Conservation (phyloP, 2,329 filamentous ascomycete species). For the Colletotrichum sojae region DNA sequence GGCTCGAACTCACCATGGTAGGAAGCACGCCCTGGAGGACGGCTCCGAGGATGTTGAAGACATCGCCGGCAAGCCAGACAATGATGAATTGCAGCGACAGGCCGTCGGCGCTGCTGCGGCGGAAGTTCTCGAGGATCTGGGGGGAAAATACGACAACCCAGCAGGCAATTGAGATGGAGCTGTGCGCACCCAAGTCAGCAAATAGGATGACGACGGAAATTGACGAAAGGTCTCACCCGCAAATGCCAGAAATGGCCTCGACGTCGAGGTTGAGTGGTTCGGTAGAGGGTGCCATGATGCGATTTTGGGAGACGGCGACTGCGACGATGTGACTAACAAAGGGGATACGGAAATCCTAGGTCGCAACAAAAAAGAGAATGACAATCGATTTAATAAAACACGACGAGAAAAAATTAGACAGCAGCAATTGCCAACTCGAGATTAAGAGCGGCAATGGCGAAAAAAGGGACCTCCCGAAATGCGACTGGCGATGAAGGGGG, state of each 20-base stretch:
- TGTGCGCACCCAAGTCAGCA: conserved; percentile 50
- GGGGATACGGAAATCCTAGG: neutral
- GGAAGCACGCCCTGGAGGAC: conserved; percentile 92
- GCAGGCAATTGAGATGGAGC: conserved; percentile 95
- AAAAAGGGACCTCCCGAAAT: conserved; percentile 23
- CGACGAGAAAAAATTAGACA: neutral
- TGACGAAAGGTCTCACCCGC: conserved; percentile 70
- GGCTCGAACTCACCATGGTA: conserved; percentile 77
- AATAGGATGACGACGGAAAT: neutral
- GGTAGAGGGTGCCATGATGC: conserved; percentile 68
- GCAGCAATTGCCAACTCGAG: neutral
- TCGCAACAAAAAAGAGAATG: neutral
- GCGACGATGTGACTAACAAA: conserved; percentile 27
- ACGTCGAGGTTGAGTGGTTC: conserved; percentile 81
- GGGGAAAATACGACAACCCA: conserved; percentile 99
- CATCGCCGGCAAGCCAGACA: conserved; percentile 93
- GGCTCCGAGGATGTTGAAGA: conserved; percentile 96
- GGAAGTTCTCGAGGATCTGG: conserved; percentile 96
- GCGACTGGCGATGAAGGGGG: conserved; percentile 12
- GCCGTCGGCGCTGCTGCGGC: conserved; percentile 85
- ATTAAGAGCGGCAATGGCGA: conserved; percentile 5
- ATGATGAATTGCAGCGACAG: conserved; percentile 93
- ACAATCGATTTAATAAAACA: neutral
- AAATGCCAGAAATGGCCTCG: conserved; percentile 92
- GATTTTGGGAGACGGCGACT: conserved; percentile 8